Base-by-base conservation (phyloP, 306 rosid genomes). In the Dryas alaskensis region DNA sequence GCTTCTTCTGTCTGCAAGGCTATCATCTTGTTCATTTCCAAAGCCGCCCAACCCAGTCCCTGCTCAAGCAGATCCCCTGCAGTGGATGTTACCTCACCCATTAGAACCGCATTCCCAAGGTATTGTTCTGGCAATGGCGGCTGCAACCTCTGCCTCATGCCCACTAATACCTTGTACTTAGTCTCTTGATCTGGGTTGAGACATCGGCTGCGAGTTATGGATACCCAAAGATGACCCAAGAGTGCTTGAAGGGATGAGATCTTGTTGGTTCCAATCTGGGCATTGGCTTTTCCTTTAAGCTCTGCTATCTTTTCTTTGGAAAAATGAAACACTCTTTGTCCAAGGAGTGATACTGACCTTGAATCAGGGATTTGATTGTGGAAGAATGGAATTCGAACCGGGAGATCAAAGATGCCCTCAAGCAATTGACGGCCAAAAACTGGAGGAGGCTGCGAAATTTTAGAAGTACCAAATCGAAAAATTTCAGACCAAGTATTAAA, bases 241-340 rank as follows among this genome's bases (percentile, higher is more conserved):
- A 84, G 51, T 19, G 86, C 80, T 73, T 87, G 91, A 27, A 84
- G 75, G 4, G 90, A 86, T 4, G 90, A 86, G 65, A 86, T 79
- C 10, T 67, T 74, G 27, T 46, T 12, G 0, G 61, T 72, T n/a
- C 31, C n/a, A 6, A 45, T 79, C 37, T 77, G 83, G 6, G 72
- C 39, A 2, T 87, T 87, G 12, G 81, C 85, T 78, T 72, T 84
- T 2, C 66, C 67, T 72, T 84, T 87, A 9, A 87, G 78, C 42
- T 77, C 14, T 1, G 74, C 73, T 0, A 86, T 77, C 19, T 47
- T 79, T 55, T 70, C 72, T 37, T 70, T 78, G 0, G 81, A 27
- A 55, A 86, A 81, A 10, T 76, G 76, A 60, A 86, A 74, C 11
- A 73, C 25, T 16, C 65, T 70, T 51, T 76, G 74, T 2, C 39